phyloP scores from a whole-genome alignment of 1,139 yeast species.

The Kluyveromyces marxianus region DNA sequence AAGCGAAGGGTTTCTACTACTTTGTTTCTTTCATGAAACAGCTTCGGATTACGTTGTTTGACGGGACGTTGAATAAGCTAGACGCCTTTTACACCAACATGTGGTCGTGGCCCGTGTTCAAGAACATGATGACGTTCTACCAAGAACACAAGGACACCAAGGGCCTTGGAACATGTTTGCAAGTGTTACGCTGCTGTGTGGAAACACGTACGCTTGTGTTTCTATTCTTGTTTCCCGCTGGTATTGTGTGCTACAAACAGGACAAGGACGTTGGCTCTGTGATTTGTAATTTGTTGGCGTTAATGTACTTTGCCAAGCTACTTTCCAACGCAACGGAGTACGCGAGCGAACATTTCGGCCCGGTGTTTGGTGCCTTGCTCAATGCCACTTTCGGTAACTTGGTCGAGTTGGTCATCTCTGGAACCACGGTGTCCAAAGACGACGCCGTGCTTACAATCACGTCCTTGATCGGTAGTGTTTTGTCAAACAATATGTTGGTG shows the following conservation, averaged over 20 bases:
- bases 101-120: slow-evolving; percentile 10
- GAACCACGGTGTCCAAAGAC: slow-evolving; percentile 21
- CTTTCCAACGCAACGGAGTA: slow-evolving; percentile 20
- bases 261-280: slow-evolving; percentile 15
- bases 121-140: slow-evolving; percentile 6
- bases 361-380: slow-evolving; percentile 75
- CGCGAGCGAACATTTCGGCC: slow-evolving; percentile 22
- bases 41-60: slow-evolving; percentile 14
- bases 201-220: slow-evolving; percentile 16
- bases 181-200: slow-evolving; percentile 12
- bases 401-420: slow-evolving; percentile 28
- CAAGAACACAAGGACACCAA: slow-evolving; percentile 12
- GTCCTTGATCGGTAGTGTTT: slow-evolving; percentile 17
- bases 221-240: slow-evolving; percentile 19
- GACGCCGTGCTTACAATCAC: slow-evolving; percentile 26
- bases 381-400: slow-evolving; percentile 92
- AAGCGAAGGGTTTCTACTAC: slow-evolving; percentile 16
- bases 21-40: slow-evolving; percentile 13
- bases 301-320: slow-evolving; percentile 22
- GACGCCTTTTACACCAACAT: slow-evolving; percentile 13
- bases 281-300: slow-evolving; percentile 16
- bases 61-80: slow-evolving; percentile 12
- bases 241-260: slow-evolving; percentile 15
- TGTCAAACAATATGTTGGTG: slow-evolving; percentile 19
- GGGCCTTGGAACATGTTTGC: slow-evolving; percentile 13